Evolutionary conservation across 179 eudicot species (phyloP).

Genomic region (Drosera spatulata): DNA sequence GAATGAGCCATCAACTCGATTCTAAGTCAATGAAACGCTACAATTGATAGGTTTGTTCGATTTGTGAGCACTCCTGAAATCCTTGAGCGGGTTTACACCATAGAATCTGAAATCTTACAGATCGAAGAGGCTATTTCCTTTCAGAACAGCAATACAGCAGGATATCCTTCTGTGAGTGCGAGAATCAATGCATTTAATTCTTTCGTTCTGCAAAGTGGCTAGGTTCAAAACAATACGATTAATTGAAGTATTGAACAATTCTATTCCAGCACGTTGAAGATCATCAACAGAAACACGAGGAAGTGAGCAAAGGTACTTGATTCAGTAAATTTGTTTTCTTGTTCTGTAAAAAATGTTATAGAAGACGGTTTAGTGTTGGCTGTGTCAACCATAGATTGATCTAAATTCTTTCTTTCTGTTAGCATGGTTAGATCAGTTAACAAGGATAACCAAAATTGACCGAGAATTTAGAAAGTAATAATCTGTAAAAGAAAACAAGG

Average conservation of each 20-base stretch:
- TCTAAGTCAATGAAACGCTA: not conserved
- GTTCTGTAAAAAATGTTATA: too few relatives aligned
- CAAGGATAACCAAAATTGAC: too few relatives aligned
- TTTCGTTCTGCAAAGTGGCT: too few relatives aligned
- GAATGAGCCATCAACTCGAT: not conserved
- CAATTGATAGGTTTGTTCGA: constrained; percentile 70
- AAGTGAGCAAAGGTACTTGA: constrained; percentile 49
- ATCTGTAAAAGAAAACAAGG: too few relatives aligned
- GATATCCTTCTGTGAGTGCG: constrained; percentile 32
- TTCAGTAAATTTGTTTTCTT: not conserved
- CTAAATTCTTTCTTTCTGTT: too few relatives aligned
- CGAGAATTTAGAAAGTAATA: too few relatives aligned
- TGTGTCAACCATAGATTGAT: too few relatives aligned
- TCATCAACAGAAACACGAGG: constrained; percentile 28
- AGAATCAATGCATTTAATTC: not conserved
- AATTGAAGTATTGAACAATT: not conserved
- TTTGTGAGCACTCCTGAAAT: constrained; percentile 98
- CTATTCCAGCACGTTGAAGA: constrained; percentile 41
- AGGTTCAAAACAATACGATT: too few relatives aligned
- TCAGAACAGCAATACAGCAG: constrained; percentile 48
- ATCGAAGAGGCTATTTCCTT: constrained; percentile 71
- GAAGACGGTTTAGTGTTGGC: too few relatives aligned
- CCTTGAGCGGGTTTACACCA: constrained; percentile 79
- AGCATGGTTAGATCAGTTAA: too few relatives aligned
- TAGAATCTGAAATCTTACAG: constrained; percentile 88